Conservation (phyloP, 768 basidiomycete species). For the Boletus sp. region DNA sequence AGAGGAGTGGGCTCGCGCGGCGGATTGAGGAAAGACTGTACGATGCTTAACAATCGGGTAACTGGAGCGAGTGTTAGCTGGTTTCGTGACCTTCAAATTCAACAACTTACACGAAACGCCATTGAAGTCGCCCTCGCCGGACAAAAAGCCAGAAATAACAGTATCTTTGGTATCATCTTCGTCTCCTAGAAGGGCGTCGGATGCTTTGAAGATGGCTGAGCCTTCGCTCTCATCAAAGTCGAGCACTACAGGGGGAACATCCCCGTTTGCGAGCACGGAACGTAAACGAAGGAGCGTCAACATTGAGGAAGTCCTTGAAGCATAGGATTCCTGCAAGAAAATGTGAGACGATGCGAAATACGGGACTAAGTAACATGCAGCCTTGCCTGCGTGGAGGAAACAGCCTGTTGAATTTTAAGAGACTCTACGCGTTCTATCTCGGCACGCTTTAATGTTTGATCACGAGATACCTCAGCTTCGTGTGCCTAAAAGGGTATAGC, state of each 20-base stretch:
- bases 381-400: slow-evolving; percentile 59
- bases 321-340: slow-evolving; percentile 41
- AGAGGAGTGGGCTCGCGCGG: slow-evolving; percentile 34
- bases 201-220: slow-evolving; percentile 50
- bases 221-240: slow-evolving; percentile 52
- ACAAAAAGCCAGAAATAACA: slow-evolving; percentile 54
- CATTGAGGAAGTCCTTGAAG: slow-evolving; percentile 47
- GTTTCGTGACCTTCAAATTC: slow-evolving; percentile 1
- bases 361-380: not conserved
- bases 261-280: slow-evolving; percentile 44
- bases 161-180: slow-evolving; percentile 50
- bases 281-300: slow-evolving; percentile 62
- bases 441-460: slow-evolving; percentile 51
- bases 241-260: slow-evolving; percentile 41
- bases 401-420: slow-evolving; percentile 51
- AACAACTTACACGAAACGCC: slow-evolving; percentile 60
- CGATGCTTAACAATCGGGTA: slow-evolving; percentile 59
- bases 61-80: slow-evolving; percentile 40
- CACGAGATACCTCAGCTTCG: slow-evolving; percentile 61
- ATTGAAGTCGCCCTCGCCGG: slow-evolving; percentile 56
- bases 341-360: not conserved
- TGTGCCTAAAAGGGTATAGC: slow-evolving; percentile 42
- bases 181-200: slow-evolving; percentile 55
- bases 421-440: slow-evolving; percentile 59
- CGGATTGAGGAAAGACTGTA: slow-evolving; percentile 51